Evolutionary conservation across 2,329 filamentous ascomycete species (phyloP).

Genomic region (Ampelomyces quisqualis): DNA sequence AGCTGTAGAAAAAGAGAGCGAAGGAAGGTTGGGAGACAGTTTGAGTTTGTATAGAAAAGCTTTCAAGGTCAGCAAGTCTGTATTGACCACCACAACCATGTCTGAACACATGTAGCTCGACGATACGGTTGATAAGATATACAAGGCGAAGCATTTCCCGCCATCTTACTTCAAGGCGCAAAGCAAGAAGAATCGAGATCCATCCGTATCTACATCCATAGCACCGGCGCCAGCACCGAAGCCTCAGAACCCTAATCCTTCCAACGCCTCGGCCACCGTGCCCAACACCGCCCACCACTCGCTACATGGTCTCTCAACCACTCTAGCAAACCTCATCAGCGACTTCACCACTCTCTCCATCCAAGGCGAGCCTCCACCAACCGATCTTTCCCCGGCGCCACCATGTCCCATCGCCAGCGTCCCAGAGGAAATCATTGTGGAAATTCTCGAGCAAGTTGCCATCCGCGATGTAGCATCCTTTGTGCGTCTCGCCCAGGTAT

Average conservation of each 20-base stretch:
- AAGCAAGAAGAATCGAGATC: constrained; percentile 1
- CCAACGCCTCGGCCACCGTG: constrained; percentile 55
- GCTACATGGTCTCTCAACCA: constrained; percentile 56
- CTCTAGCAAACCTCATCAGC: constrained; percentile 68
- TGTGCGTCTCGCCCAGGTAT: constrained; percentile 73
- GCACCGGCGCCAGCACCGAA: constrained; percentile 20
- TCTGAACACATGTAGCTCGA: constrained; percentile 64
- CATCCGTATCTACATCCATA: constrained; percentile 7
- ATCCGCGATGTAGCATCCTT: constrained; percentile 74
- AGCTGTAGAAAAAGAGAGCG: constrained; percentile 83
- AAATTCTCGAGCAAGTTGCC: constrained; percentile 74
- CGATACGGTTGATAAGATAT: constrained; percentile 76
- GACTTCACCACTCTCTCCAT: constrained; percentile 74
- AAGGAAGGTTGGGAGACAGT: constrained; percentile 86
- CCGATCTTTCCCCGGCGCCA: constrained; percentile 70
- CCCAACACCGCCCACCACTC: constrained; percentile 59
- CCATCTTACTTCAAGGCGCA: constrained; percentile 51
- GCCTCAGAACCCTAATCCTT: constrained; percentile 49
- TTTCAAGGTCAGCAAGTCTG: constrained; percentile 64
- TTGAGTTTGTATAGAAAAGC: constrained; percentile 84
- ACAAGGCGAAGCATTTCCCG: constrained; percentile 90
- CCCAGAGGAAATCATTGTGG: constrained; percentile 80
- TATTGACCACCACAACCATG: neutral
- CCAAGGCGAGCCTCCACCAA: constrained; percentile 63
- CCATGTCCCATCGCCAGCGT: constrained; percentile 77